Percentiles rank a stretch among this genome's conserved stretches.
Conservation (phyloP, 2,329 filamentous ascomycete species). For the Clathrospora elynae region DNA sequence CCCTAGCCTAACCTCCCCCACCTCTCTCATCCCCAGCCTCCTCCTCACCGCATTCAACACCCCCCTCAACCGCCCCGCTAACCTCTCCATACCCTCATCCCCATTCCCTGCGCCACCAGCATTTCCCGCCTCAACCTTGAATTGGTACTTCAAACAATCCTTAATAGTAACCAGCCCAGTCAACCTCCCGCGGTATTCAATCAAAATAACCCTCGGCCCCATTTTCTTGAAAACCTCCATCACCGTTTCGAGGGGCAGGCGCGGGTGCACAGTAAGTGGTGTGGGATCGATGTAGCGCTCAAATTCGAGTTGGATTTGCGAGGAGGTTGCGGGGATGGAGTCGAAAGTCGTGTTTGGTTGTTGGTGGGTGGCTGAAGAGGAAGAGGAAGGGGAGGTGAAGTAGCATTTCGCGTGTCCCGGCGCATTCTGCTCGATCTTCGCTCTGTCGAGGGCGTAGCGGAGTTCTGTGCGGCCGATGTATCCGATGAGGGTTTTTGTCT, state of each 20-base stretch:
- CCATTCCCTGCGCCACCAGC: slow-evolving; percentile 10
- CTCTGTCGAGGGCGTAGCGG: slow-evolving; percentile 83
- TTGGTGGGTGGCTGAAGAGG: slow-evolving; percentile 20
- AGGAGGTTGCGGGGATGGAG: slow-evolving; percentile 61
- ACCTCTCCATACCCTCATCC: slow-evolving; percentile 40
- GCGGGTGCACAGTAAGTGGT: slow-evolving; percentile 87
- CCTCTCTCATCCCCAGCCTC: slow-evolving; percentile 21
- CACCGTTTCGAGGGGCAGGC: slow-evolving; percentile 89
- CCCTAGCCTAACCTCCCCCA: slow-evolving; percentile 32
- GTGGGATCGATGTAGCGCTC: slow-evolving; percentile 86
- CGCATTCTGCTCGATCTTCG: slow-evolving; percentile 66
- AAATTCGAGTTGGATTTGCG: slow-evolving; percentile 71
- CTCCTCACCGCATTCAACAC: slow-evolving; percentile 29
- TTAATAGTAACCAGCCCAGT: slow-evolving; percentile 92
- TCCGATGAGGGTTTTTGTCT: slow-evolving; percentile 75
- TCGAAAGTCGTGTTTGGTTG: slow-evolving; percentile 60
- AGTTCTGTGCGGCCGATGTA: slow-evolving; percentile 94
- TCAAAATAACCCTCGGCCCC: slow-evolving; percentile 87
- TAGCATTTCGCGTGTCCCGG: slow-evolving; percentile 71
- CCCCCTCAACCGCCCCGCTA: slow-evolving; percentile 28
- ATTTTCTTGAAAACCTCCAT: slow-evolving; percentile 99
- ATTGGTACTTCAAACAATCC: slow-evolving; percentile 95
- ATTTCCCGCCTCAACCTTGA: slow-evolving; percentile 78
- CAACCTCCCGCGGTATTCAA: slow-evolving; percentile 85
- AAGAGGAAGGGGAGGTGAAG: slow-evolving; percentile 61